Evolutionary conservation across 2,329 filamentous ascomycete species (phyloP), one percentile per base, ranked within the genome.

Genomic region (Fusarium ramigenum): DNA sequence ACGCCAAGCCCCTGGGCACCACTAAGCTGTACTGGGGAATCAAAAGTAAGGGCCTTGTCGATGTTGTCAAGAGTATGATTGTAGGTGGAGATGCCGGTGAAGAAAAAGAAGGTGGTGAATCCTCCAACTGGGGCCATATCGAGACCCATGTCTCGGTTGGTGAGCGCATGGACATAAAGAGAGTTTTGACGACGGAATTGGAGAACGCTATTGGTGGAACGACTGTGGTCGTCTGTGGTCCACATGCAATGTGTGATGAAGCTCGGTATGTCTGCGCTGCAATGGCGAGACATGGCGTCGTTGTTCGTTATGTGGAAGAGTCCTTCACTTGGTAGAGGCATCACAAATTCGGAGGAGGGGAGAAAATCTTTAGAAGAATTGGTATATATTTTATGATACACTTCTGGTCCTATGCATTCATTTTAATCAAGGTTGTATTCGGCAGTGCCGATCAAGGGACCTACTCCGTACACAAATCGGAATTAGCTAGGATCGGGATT

Each of bases 21-120:
- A 78, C 75, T 21, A 81, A 78, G 63, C 52, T 81, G 1, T 81
- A 73, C 63, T 81, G 80, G 80, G 79, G 79, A 2, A 67, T 75
- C 7, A 77, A 77, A 18, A 74, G 64, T 4, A 67, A 58, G 36
- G 73, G 72, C 4, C 62, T 81, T 12, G 78, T 80, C 2, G 66
- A 78, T 18, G 70, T 72, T 14, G 67, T 80, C 18, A 73, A 78
- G 61, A 39, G 60, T 36, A 77, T 79, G 70, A 61, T 79, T 32
- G 58, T 70, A 18, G 70, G 66, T 12, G 60, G n/a, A 19, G 16
- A 62, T 7, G 21, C 53, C 14, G 47, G 52, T 2, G 60, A 63
- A 19, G 30, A 39, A 4, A 56, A 56, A 19, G 58, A 61, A 47
- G 63, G 19, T 12, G 54, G 30, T 16, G 7, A 39, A 19, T 9